Base-by-base conservation (phyloP, 805 yeast genomes). In the Candida parachauliodes region DNA sequence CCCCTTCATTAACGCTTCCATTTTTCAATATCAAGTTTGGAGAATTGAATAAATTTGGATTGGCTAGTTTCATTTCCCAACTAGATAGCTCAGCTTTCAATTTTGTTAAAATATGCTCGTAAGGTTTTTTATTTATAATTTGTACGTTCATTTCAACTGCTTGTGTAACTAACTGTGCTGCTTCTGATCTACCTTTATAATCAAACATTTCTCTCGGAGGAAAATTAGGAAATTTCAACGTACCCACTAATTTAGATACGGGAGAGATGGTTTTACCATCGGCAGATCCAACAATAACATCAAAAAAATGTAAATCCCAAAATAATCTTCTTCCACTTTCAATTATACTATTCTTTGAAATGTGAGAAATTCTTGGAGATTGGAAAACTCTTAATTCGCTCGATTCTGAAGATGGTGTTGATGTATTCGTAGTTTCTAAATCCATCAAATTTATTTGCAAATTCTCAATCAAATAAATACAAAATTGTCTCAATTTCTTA, bases 251-350 rank as follows among this genome's bases (percentile, higher is more conserved):
- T 2, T 60, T 50, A 1, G 74, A 65, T 11, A 75, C 43, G 8
- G 52, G 47, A 6, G 33, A 29, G 5, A 36, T 18, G 10, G 33
- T 36, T 34, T 56, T 59, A 8, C 79, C 79, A 34, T 74, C 76
- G 0, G 80, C 76, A 5, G 77, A 73, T 1, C 79, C 79, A 42
- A 72, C 70, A 25, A 73, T 57, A 8, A 74, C 70, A 50, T 74
- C 80, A 36, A 74, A 59, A 47, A 72, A 74, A 46, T 70, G 68
- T 5, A 72, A 48, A 39, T 74, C 80, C 79, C 79, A 74, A 42
- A 72, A 65, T 8, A 72, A 60, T 40, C 76, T 57, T 38, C 79
- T 59, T 4, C 68, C 68, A 28, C 60, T 50, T 40, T 65, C 67
- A 24, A 20, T 18, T 14, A 49, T 24, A 21, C 40, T 22, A 3